These are phyloP conservation scores for Mikania micrantha DNA, from an alignment of 129 eudicot species.

Conservation along the genomic window DNA sequence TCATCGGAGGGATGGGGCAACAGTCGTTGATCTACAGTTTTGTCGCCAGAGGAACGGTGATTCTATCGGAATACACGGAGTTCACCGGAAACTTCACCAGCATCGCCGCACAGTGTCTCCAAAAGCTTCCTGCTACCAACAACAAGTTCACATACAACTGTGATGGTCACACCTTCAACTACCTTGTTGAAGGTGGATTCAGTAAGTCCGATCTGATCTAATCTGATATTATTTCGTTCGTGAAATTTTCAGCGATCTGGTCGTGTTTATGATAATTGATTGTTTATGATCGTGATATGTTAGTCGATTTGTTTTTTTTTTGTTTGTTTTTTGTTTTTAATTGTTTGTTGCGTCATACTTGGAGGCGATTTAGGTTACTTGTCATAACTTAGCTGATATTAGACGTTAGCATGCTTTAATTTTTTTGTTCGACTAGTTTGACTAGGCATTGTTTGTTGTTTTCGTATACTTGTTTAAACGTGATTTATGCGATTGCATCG, in stretches of 20 bases:
- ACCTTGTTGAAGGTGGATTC: constrained; percentile 51
- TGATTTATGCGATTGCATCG: constrained; percentile 1
- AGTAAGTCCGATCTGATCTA: constrained; percentile 37
- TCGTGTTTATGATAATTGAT: neutral
- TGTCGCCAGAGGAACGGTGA: constrained; percentile 54
- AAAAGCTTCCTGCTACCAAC: constrained; percentile 53
- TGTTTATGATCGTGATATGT: neutral
- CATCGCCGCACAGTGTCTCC: constrained; percentile 55
- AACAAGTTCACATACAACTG: constrained; percentile 53
- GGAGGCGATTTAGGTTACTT: neutral
- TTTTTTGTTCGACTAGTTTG: constrained; percentile 13
- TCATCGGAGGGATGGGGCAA: constrained; percentile 33
- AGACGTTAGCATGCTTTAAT: neutral
- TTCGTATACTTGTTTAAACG: neutral
- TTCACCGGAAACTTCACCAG: constrained; percentile 50
- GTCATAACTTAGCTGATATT: neutral
- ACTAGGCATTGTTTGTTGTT: neutral
- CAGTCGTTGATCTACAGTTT: constrained; percentile 48
- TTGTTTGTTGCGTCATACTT: neutral
- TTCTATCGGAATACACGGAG: constrained; percentile 48
- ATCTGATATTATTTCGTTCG: neutral
- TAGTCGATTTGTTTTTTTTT: neutral
- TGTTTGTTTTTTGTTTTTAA: too few species aligned
- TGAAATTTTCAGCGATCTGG: neutral
- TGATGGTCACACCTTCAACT: constrained; percentile 57